Evolutionary conservation across 225 moss, liverwort and hornwort species (phyloP).

Genomic region (Physcomitrellopsis africana): DNA sequence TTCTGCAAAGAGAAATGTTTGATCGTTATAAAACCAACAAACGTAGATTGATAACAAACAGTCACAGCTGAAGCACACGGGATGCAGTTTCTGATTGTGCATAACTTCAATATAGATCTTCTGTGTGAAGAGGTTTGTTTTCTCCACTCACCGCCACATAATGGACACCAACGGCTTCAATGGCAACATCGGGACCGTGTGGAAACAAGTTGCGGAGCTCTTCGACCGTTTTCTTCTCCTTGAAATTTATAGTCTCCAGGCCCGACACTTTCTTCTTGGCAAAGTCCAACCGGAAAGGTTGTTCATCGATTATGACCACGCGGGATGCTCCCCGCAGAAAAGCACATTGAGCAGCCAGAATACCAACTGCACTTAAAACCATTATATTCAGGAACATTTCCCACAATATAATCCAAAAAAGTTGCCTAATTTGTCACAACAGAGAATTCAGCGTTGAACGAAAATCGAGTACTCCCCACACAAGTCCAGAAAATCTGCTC

Average conservation of each 20-base stretch:
- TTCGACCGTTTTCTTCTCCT: conserved; percentile 49
- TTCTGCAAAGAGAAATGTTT: conserved; percentile 18
- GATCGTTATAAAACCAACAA: too few species aligned
- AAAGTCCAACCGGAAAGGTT: conserved; percentile 55
- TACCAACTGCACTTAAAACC: conserved; percentile 53
- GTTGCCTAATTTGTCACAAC: neutral
- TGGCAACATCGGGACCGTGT: conserved; percentile 72
- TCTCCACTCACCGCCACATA: conserved; percentile 47
- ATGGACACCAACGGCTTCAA: conserved; percentile 86
- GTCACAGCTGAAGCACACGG: neutral
- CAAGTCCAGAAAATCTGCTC: neutral
- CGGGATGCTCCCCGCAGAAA: conserved; percentile 68
- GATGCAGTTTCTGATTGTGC: neutral
- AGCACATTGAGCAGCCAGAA: conserved; percentile 77
- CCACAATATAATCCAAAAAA: neutral
- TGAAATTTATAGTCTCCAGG: conserved; percentile 68
- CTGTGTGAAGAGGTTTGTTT: neutral
- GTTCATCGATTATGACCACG: conserved; percentile 74
- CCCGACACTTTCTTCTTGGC: conserved; percentile 57
- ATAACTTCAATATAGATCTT: neutral
- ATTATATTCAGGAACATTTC: neutral
- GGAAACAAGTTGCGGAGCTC: conserved; percentile 61
- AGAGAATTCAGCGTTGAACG: neutral
- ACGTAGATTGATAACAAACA: neutral
- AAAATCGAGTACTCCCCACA: neutral